Conservation (phyloP, 73 alveolate species). For the Breviolum minutum region DNA sequence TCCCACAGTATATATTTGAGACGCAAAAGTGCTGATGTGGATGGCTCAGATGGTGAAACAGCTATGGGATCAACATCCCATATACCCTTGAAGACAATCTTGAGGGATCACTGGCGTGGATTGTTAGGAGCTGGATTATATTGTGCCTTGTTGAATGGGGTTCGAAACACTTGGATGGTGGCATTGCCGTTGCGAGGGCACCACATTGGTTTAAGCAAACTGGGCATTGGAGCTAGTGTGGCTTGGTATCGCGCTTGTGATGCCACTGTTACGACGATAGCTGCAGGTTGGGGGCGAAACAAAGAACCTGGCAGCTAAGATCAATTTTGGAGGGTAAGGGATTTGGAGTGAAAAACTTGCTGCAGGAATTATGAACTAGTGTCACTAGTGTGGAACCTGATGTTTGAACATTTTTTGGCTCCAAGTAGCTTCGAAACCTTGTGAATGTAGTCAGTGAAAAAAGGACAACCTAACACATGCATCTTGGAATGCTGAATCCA, state of each 20-base stretch:
- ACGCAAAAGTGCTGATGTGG: slow-evolving; percentile 16
- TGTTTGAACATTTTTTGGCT: neutral
- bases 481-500: neutral
- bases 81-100: slow-evolving; percentile 14
- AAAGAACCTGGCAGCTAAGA: neutral
- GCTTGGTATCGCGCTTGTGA: slow-evolving; percentile 81
- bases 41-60: neutral
- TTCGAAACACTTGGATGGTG: slow-evolving; percentile 84
- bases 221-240: slow-evolving; percentile 66
- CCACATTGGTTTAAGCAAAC: slow-evolving; percentile 79
- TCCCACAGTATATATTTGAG: neutral
- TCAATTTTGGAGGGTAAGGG: neutral
- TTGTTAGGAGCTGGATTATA: slow-evolving; percentile 73
- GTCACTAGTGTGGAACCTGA: neutral
- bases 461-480: too few species aligned
- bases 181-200: slow-evolving; percentile 87
- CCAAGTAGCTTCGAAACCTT: too few species aligned
- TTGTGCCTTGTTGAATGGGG: slow-evolving; percentile 75
- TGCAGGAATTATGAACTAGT: too few species aligned
- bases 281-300: neutral
- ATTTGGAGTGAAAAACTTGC: too few species aligned
- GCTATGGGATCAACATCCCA: neutral
- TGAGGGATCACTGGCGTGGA: slow-evolving; percentile 72
- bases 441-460: too few species aligned
- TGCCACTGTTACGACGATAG: slow-evolving; percentile 50